Base-by-base conservation (phyloP, 441 rosid genomes). In the Gossypium gossypioides region DNA sequence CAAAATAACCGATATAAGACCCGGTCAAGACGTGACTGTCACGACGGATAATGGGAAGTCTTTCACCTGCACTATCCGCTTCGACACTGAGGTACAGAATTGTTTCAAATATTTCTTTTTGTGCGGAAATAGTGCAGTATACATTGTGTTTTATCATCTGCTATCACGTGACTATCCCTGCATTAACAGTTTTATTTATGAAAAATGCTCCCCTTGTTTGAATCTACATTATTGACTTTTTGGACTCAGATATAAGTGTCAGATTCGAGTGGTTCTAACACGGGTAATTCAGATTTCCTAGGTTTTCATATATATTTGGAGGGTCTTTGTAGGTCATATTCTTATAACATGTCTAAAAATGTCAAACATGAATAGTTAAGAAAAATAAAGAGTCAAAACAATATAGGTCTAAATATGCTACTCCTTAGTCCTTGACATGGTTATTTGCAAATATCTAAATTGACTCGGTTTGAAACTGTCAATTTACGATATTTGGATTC, bases 1-100 rank as follows among this genome's bases (percentile, higher is more conserved):
- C 60, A 83, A 83, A 46, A 84, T 91, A 76, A 82, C 84, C 42
- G 89, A 88, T 71, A 88, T 95, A 15, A 92, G 83, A 76, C 99
- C 99, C 62, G 97, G 99, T 63, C 99, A 95, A 85, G 99, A 95
- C 68, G 96, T 92, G 55, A 81, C 88, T 6, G 97, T 95, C 78
- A 86, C 85, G 6, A 95, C 98, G 0, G 90, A 92, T 80, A 80
- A 66, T 21, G 97, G 99, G 68, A 91, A 95, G 81, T 87, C 98
- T 32, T 91, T 95, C 84, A 89, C 88, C 50, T 92, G 98, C 89
- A 87, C 89, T 9, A 95, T 76, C 68, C 97, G 98, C 60, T 95
- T 95, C 60, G 99, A 95, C 81, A 94, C 99, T 1, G 99, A 94
- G 97, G 97, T 92, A 86, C 72, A 52, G 5, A 61, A 70, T 32